phyloP scores from a whole-genome alignment of 129 eudicot species.

The Chrysanthemum seticuspe region DNA sequence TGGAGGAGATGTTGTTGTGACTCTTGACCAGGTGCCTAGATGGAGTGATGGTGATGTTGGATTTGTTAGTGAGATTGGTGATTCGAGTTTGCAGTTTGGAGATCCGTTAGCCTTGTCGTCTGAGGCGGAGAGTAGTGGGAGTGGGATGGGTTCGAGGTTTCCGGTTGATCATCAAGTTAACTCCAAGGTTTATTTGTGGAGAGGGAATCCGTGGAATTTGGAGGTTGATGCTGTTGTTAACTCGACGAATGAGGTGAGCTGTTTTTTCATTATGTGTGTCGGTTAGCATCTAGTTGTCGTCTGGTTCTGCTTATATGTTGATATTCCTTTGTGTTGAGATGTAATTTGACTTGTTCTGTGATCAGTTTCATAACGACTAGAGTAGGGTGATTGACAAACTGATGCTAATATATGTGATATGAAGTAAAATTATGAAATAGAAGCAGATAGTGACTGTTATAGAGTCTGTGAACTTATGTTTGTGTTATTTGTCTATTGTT shows the following conservation, averaged over 20 bases:
- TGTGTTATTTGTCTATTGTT: not conserved
- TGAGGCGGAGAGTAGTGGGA: slow-evolving; percentile 60
- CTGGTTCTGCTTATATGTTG: too few relatives aligned
- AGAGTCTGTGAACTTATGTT: not conserved
- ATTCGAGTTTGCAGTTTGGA: slow-evolving; percentile 53
- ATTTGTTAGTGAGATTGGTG: slow-evolving; percentile 68
- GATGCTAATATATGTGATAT: too few relatives aligned
- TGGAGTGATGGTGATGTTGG: slow-evolving; percentile 88
- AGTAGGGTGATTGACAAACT: too few relatives aligned
- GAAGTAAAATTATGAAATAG: not conserved
- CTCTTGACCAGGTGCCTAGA: slow-evolving; percentile 89
- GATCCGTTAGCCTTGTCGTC: slow-evolving; percentile 76
- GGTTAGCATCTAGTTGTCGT: too few relatives aligned
- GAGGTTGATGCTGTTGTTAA: slow-evolving; percentile 99
- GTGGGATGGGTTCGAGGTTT: slow-evolving; percentile 61
- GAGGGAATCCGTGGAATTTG: slow-evolving; percentile 98
- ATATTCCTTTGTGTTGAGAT: too few relatives aligned
- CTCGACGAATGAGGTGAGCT: slow-evolving; percentile 90
- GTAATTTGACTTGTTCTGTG: too few relatives aligned
- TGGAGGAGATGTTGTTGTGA: slow-evolving; percentile 71
- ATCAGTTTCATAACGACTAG: too few relatives aligned
- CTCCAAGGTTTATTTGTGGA: slow-evolving; percentile 94
- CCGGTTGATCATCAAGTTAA: slow-evolving; percentile 87
- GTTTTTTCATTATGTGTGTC: too few relatives aligned
- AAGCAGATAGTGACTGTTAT: not conserved